phyloP scores from a whole-genome alignment of 352 stramenopile species.

The Globisporangium middletonii region DNA sequence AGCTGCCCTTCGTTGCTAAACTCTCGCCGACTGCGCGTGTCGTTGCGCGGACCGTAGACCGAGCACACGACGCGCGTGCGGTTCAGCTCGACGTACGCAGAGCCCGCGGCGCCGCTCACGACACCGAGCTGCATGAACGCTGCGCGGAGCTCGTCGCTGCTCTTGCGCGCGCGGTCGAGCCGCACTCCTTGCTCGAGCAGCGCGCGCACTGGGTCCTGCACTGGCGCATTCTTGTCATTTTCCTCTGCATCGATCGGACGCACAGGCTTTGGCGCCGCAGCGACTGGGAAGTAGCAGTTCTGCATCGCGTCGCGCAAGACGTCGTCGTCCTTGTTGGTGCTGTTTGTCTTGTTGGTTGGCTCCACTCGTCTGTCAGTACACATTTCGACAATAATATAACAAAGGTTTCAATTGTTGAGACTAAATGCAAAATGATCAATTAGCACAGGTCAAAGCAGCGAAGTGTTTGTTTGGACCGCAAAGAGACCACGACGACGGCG shows the following conservation, averaged over 20 bases:
- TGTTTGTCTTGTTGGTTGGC: constrained; percentile 6
- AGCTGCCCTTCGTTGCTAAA: constrained; percentile 86
- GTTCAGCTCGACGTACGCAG: constrained; percentile 85
- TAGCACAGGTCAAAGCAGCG: too few relatives aligned
- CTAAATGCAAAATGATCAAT: neutral
- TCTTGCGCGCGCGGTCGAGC: constrained; percentile 32
- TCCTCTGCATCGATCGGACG: constrained; percentile 10
- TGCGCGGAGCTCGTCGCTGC: constrained; percentile 75
- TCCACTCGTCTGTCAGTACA: constrained; percentile 4
- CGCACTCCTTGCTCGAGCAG: constrained; percentile 24
- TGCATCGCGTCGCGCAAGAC: constrained; percentile 41
- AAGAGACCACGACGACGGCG: neutral
- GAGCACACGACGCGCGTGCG: constrained; percentile 85
- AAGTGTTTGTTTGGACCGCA: too few relatives aligned
- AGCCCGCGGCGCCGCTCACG: constrained; percentile 78
- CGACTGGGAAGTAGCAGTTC: constrained; percentile 78
- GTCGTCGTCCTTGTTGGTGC: neutral
- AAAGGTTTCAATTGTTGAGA: neutral
- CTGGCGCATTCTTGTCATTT: constrained; percentile 2
- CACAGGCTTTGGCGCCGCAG: constrained; percentile 13
- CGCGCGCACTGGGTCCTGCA: constrained; percentile 15
- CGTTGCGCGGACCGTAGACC: constrained; percentile 83
- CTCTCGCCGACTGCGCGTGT: constrained; percentile 63
- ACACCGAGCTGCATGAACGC: constrained; percentile 84
- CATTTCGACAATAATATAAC: neutral